Base-by-base conservation (phyloP, 2,329 filamentous ascomycete genomes). In the Talaromyces sp. region DNA sequence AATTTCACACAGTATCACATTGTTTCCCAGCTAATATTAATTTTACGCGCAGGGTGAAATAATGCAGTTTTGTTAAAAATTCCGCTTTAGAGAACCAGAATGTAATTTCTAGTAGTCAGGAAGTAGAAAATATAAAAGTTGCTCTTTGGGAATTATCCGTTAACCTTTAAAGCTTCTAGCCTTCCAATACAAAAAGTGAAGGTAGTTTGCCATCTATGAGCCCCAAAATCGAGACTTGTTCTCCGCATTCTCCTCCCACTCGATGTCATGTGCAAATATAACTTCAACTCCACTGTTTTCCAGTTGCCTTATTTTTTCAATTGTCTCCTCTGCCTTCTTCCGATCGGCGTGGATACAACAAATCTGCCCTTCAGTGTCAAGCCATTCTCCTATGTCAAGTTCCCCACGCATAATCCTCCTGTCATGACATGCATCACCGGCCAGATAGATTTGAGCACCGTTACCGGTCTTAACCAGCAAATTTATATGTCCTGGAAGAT, bases 401-500 rank as follows among this genome's bases (percentile, higher is more conserved):
- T 73, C 70, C 1, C 68, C 65, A 3, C 62, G 65, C 54, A 74
- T 59, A 8, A 74, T 61, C 1, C 71, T 61, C 24, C 64, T 54
- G 56, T 74, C 68, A 63, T 74, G 72, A 54, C 69, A 74, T 9
- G 69, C 63, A 58, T 74, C 71, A 2, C 71, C 71, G 3, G 66
- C 71, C 1, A 75, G 65, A 57, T 69, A 70, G 6, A 72, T 61
- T 32, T 62, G 69, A 27, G 57, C 29, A 1, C 51, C 43, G 1
- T 54, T 32, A 3, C 54, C 54, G 7, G 64, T 62, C 7, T 66
- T 66, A 27, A 62, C 64, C 5, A 74, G 62, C 2, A 73, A 59
- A 57, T 74, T 74, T 54, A 73, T 67, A 60, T 74, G 72, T 0
- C 69, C 71, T 3, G 66, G 66, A 8, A 73, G 62, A 63, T 74